These are phyloP conservation scores for Rhodotorula sp. DNA, from an alignment of 1,284 basidiomycete species.

Conservation along the genomic window DNA sequence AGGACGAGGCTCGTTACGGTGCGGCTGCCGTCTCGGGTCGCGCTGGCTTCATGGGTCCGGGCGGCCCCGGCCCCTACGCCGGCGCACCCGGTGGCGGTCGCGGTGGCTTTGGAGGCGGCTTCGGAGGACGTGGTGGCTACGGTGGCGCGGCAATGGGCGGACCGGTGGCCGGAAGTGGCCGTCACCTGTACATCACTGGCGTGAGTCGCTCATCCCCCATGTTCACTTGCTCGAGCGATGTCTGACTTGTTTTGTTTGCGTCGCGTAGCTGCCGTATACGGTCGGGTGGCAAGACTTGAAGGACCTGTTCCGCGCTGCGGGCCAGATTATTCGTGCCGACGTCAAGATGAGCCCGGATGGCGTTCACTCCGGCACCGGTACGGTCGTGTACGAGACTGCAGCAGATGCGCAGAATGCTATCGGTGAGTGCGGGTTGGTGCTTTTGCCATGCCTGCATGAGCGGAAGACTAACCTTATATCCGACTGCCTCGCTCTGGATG, in stretches of 20 bases:
- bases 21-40: slow-evolving; percentile 73
- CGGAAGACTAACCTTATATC: background rate
- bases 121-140: slow-evolving; percentile 35
- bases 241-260: background rate
- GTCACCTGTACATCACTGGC: slow-evolving; percentile 37
- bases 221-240: too few relatives aligned
- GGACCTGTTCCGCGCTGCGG: slow-evolving; percentile 90
- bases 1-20: slow-evolving; percentile 90
- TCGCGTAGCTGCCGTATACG: slow-evolving; percentile 76
- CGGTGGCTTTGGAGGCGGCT: slow-evolving; percentile 45
- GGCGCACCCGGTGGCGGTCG: slow-evolving; percentile 56
- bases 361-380: slow-evolving; percentile 58
- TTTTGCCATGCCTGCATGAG: too few relatives aligned
- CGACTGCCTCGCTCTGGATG: background rate
- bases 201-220: slow-evolving; percentile 7
- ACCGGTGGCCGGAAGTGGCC: slow-evolving; percentile 13
- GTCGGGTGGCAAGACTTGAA: slow-evolving; percentile 99
- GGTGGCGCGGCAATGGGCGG: slow-evolving; percentile 24
- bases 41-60: slow-evolving; percentile 40
- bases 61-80: slow-evolving; percentile 19
- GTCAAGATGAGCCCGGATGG: slow-evolving; percentile 90
- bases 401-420: slow-evolving; percentile 90
- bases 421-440: slow-evolving; percentile 56
- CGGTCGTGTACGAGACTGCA: slow-evolving; percentile 86
- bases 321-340: slow-evolving; percentile 90